Conservation (phyloP, 345 rosid genomes). For the Pugionium cornutum region DNA sequence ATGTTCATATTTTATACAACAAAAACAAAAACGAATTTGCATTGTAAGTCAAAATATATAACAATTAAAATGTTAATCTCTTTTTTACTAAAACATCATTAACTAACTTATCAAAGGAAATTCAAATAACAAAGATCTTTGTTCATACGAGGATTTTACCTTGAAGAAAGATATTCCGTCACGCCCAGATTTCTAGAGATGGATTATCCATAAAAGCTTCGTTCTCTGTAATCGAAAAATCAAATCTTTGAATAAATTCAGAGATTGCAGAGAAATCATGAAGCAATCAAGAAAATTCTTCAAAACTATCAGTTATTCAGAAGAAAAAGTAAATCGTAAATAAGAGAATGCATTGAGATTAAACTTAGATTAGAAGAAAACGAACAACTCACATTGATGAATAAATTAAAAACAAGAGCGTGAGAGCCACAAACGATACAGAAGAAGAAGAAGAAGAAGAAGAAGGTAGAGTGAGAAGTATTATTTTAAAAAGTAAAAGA, state of each 20-base stretch:
- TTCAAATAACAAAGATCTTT: no score
- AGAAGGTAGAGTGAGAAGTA: no score
- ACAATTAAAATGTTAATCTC: no score
- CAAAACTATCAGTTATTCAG: background rate
- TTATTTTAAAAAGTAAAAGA: background rate
- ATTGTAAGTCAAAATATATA: no score
- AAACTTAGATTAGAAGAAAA: background rate
- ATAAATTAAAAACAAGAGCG: slow-evolving; percentile 22
- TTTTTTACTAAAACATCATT: no score
- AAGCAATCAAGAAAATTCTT: slow-evolving; percentile 17
- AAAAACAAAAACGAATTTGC: no score
- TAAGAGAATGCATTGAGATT: background rate
- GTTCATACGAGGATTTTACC: no score
- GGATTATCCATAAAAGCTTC: no score
- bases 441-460: background rate
- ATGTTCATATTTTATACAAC: no score
- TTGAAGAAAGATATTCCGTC: background rate
- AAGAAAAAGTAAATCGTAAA: no score
- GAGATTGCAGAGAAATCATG: background rate
- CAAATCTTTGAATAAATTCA: background rate
- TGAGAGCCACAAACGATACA: slow-evolving; percentile 36
- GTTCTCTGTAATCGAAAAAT: background rate
- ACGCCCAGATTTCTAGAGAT: no score
- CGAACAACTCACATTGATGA: slow-evolving; percentile 26
- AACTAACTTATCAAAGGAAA: no score